These are phyloP conservation scores for Leptographium lundbergii DNA, from an alignment of 2,329 filamentous ascomycete species.

Conservation along the genomic window DNA sequence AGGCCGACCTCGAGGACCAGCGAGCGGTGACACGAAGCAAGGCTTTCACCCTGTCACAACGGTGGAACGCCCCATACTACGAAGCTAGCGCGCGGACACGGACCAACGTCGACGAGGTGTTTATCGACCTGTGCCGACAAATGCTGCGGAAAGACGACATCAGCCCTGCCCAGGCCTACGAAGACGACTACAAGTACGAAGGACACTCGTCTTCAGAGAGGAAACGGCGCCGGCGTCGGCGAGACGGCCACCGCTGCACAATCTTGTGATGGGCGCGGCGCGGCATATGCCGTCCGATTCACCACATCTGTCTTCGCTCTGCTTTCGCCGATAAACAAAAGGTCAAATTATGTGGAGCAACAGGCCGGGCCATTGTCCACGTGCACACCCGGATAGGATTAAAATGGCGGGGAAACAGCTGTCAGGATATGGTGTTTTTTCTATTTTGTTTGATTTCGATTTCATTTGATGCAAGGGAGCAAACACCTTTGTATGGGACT, in stretches of 20 bases:
- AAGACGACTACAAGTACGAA: slow-evolving; percentile 31
- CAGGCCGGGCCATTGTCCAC: neutral
- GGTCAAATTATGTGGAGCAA: neutral
- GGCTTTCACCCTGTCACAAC: slow-evolving; percentile 74
- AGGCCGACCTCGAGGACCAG: slow-evolving; percentile 80
- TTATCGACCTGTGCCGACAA: slow-evolving; percentile 71
- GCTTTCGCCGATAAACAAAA: neutral
- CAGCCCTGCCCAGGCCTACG: slow-evolving; percentile 21
- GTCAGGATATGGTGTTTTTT: neutral
- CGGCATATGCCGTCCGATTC: neutral
- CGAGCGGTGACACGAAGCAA: slow-evolving; percentile 64
- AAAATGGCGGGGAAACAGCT: neutral
- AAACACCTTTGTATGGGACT: neutral
- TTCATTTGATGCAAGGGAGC: neutral
- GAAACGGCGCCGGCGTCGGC: slow-evolving; percentile 18
- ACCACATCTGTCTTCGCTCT: neutral
- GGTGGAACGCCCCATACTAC: slow-evolving; percentile 83
- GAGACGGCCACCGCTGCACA: slow-evolving; percentile 26
- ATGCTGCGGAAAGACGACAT: slow-evolving; percentile 62
- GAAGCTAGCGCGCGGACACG: slow-evolving; percentile 74
- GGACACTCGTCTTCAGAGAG: slow-evolving; percentile 20
- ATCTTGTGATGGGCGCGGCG: slow-evolving; percentile 23
- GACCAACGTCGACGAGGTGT: slow-evolving; percentile 85
- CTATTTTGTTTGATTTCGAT: neutral
- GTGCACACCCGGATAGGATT: neutral